phyloP scores from a whole-genome alignment of 108 stramenopile genomes.

The Fistulifera pelliculosa region DNA sequence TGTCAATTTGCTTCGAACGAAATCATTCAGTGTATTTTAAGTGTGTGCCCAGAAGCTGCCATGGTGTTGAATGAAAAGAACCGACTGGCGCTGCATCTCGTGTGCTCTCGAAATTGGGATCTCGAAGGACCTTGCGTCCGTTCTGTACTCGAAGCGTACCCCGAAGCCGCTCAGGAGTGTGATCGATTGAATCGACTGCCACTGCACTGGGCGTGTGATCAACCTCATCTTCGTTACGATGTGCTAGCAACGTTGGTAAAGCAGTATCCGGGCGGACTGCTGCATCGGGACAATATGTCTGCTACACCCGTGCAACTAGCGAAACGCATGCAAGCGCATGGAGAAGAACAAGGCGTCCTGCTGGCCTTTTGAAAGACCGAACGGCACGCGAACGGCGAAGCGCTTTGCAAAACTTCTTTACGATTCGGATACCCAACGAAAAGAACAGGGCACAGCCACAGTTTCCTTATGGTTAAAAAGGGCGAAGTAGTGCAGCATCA shows the following conservation, averaged over 20 bases:
- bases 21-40: constrained; percentile 5
- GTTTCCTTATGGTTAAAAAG: too few relatives aligned
- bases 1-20: not conserved
- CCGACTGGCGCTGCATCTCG: constrained; percentile 10
- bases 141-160: constrained; percentile 1
- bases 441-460: too few relatives aligned
- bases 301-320: constrained; percentile 2
- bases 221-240: constrained; percentile 3
- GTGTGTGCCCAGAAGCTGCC: constrained; percentile 5
- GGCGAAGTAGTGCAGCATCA: too few relatives aligned
- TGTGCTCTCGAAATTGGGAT: constrained; percentile 4
- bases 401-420: too few relatives aligned
- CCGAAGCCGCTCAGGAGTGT: not conserved
- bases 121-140: not conserved
- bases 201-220: constrained; percentile 2
- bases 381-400: constrained; percentile 9
- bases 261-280: constrained; percentile 2
- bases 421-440: too few relatives aligned
- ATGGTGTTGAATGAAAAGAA: not conserved
- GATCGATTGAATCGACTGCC: constrained; percentile 9
- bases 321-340: not conserved
- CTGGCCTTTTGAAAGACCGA: constrained; percentile 1
- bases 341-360: not conserved
- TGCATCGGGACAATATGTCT: not conserved
- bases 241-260: constrained; percentile 1